phyloP scores from a whole-genome alignment of 2,329 filamentous ascomycete species.

The Talaromyces sp. region DNA sequence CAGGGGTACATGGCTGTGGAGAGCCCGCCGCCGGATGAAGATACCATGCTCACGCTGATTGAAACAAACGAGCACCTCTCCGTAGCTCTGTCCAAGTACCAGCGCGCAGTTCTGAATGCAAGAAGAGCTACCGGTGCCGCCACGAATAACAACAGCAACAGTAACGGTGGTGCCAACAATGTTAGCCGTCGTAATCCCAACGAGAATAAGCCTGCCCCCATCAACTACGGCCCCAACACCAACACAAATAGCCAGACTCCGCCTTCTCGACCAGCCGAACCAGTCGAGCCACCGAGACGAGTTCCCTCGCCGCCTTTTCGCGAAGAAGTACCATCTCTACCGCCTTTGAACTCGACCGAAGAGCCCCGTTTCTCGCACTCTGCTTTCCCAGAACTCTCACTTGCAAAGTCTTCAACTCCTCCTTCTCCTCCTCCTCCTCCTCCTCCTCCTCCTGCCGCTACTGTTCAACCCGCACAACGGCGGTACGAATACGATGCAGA shows the following conservation, averaged over 20 bases:
- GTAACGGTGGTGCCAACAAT: not conserved
- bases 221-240: not conserved
- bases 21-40: conserved; percentile 78
- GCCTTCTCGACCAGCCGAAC: not conserved
- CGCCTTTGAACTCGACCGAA: not conserved
- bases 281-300: not conserved
- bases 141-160: not conserved
- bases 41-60: conserved; percentile 88
- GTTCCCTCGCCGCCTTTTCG: not conserved
- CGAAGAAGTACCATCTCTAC: not conserved
- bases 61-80: conserved; percentile 91
- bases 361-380: not conserved
- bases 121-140: conserved; percentile 34
- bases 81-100: conserved; percentile 75
- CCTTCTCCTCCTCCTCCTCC: not conserved
- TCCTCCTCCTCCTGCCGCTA: not conserved
- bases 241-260: not conserved
- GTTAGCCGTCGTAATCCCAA: not conserved
- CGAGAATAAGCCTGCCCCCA: not conserved
- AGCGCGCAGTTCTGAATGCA: conserved; percentile 65
- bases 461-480: not conserved
- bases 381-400: not conserved
- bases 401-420: not conserved
- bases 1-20: conserved; percentile 79
- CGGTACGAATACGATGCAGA: conserved; percentile 32